Percentiles rank a stretch among this genome's conserved stretches.
phyloP scores from a whole-genome alignment of 2,329 filamentous ascomycete genomes.

The Trichoderma atroviride region DNA sequence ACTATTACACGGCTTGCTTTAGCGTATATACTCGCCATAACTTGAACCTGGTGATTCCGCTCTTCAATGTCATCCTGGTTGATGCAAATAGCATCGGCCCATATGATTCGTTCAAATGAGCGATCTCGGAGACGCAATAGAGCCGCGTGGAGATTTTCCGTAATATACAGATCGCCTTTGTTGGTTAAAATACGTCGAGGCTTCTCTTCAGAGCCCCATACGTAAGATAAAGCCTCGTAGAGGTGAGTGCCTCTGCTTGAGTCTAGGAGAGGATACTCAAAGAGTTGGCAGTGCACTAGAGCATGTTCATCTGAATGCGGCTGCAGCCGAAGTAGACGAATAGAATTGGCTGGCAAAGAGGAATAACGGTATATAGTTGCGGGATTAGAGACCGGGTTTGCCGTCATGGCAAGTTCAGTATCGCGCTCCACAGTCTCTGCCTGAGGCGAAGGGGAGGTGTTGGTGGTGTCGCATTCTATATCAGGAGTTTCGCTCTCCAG shows the following conservation, averaged over 20 bases:
- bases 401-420: not conserved
- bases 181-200: not conserved
- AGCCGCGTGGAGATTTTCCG: not conserved
- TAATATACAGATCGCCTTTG: not conserved
- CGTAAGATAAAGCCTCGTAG: not conserved
- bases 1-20: not conserved
- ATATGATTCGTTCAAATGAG: not conserved
- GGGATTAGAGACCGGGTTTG: not conserved
- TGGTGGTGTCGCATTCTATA: not conserved
- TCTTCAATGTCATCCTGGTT: slow-evolving; percentile 8
- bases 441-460: too few species aligned
- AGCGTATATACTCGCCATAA: not conserved
- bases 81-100: slow-evolving; percentile 5
- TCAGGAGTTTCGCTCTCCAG: not conserved
- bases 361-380: not conserved
- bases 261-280: not conserved
- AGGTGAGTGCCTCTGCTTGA: not conserved
- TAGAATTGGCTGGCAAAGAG: not conserved
- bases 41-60: not conserved
- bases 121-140: not conserved
- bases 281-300: not conserved
- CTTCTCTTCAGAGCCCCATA: not conserved
- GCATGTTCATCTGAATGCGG: not conserved
- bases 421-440: not conserved
- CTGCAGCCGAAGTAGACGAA: not conserved